Evolutionary conservation across 2,329 filamentous ascomycete genomes (phyloP), one percentile per base, ranked within the genome.

Genomic region (Kalmusia sp.): DNA sequence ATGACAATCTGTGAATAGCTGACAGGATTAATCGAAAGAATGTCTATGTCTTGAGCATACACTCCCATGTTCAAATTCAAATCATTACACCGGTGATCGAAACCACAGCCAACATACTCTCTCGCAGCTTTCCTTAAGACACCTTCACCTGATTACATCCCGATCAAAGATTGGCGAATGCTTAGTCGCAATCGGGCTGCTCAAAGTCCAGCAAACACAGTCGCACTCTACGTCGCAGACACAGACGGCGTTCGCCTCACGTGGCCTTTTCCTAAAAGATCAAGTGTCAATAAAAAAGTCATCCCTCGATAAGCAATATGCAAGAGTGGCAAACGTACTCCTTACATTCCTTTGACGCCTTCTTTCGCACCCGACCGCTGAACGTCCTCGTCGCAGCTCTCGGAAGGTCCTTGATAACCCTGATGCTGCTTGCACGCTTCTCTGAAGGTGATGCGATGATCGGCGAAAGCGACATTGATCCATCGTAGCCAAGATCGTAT

Each of bases 131-230:
- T n/a, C n/a, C n/a, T n/a, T n/a, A n/a, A n/a, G n/a, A n/a, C 35
- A 2, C 12, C 8, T 8, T 46, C 21, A 46, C 14, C 43, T 17
- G 12, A 46, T 46, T 3, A 25, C 21, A 8, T 46, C 43, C n/a
- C 43, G 43, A 35, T 46, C 43, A 8, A 46, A 46, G 21, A 46
- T 35, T 9, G 43, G 43, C 43, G 43, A 46, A 35, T 46, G 43
- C 30, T 14, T 25, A 14, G 43, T 46, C 14, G 43, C 43, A 35
- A 46, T 25, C n/a, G 43, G 43, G 22, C 43, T 46, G 11, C 11
- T 25, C 43, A 35, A 19, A 5, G 43, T 46, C 43, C 43, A 46
- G 22, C 43, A 46, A 8, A 27, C 30, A 35, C 43, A 46, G 21
- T 17, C 31, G 22, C 43, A 46, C n/a, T 46, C 21, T 14, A 46